Percentiles rank a stretch among this genome's conserved stretches.
Conservation (phyloP, 495 filamentous ascomycete species). For the Annulohypoxylon stygium region DNA sequence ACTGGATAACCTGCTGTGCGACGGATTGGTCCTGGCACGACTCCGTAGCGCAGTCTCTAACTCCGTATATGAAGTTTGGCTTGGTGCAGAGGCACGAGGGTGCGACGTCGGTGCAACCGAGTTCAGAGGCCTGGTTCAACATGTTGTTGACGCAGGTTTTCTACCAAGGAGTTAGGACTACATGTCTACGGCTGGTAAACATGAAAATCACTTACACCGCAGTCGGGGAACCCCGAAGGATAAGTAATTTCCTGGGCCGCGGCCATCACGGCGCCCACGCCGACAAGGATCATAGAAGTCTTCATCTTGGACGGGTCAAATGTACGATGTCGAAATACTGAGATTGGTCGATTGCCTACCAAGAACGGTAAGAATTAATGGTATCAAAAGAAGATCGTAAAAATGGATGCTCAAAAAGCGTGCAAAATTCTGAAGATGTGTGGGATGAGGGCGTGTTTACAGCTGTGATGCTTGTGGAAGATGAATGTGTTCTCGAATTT, state of each 20-base stretch:
- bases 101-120: conserved; percentile 71
- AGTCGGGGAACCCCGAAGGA: conserved; percentile 51
- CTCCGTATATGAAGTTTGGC: conserved; percentile 76
- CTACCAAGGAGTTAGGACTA: conserved; percentile 58
- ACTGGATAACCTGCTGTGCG: conserved; percentile 51
- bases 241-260: conserved; percentile 46
- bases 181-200: neutral
- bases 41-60: conserved; percentile 81
- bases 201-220: conserved; percentile 57
- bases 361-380: conserved; percentile 49
- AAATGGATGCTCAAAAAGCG: conserved; percentile 53
- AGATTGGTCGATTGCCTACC: conserved; percentile 28
- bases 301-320: conserved; percentile 56
- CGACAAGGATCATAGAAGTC: conserved; percentile 51
- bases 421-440: conserved; percentile 48
- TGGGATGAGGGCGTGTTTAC: conserved; percentile 37
- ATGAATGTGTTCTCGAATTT: conserved; percentile 43
- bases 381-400: conserved; percentile 39
- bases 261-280: conserved; percentile 49
- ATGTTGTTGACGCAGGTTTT: conserved; percentile 80
- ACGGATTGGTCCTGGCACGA: conserved; percentile 65
- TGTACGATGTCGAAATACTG: conserved; percentile 17
- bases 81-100: conserved; percentile 77
- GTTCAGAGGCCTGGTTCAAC: conserved; percentile 68
- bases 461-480: conserved; percentile 43